A percentile compares a stretch with the other conserved stretches of the same genome.
phyloP scores from a whole-genome alignment of 495 filamentous ascomycete genomes.

The Xylaria longipes region DNA sequence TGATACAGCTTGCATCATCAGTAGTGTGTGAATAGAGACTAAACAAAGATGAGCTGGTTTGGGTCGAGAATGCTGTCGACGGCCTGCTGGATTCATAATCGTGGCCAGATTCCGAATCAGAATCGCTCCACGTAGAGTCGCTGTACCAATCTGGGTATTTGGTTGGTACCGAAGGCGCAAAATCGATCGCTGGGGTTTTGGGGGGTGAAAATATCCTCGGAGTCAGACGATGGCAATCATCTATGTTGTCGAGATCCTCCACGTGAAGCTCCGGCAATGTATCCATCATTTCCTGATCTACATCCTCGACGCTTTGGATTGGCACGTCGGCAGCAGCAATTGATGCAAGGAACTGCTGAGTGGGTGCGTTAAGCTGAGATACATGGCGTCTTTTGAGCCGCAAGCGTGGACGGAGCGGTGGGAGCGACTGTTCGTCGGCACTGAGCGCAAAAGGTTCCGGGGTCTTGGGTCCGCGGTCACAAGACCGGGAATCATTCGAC shows the following conservation, averaged over 20 bases:
- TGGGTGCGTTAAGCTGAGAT: conserved; percentile 56
- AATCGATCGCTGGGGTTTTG: conserved; percentile 53
- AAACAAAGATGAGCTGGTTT: conserved; percentile 55
- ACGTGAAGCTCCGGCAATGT: conserved; percentile 35
- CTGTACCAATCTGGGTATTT: conserved; percentile 57
- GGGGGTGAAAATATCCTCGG: conserved; percentile 49
- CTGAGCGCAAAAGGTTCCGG: conserved; percentile 48
- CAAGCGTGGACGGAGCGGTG: conserved; percentile 52
- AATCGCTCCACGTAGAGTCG: conserved; percentile 51
- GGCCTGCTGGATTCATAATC: conserved; percentile 59
- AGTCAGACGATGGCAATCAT: conserved; percentile 35
- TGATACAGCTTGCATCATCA: conserved; percentile 53
- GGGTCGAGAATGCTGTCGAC: conserved; percentile 56
- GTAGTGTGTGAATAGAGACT: conserved; percentile 55
- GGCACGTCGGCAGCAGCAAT: conserved; percentile 63
- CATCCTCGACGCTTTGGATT: conserved; percentile 59
- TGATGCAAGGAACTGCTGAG: conserved; percentile 62
- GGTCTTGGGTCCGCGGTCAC: conserved; percentile 48
- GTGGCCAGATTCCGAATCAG: conserved; percentile 52
- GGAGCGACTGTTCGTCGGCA: conserved; percentile 46
- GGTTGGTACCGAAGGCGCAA: conserved; percentile 39
- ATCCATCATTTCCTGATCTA: conserved; percentile 46
- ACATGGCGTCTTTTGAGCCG: conserved; percentile 52
- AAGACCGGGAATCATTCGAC: conserved; percentile 48
- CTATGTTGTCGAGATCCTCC: conserved; percentile 42